These are phyloP conservation scores for Ogataea nonfermentans DNA, from an alignment of 805 yeast species.

Conservation along the genomic window DNA sequence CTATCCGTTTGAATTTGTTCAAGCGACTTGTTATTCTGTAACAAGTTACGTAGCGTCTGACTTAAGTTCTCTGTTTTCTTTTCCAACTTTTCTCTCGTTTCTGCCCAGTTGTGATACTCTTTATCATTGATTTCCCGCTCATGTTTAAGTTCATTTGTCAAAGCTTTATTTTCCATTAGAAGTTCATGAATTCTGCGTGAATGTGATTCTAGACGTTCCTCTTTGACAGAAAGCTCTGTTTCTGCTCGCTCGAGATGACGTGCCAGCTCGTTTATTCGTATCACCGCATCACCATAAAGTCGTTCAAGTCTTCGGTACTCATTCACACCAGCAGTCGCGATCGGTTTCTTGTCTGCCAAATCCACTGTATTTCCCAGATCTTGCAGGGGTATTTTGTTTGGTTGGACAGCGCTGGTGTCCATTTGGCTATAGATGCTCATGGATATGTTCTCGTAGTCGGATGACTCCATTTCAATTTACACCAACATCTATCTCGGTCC, in stretches of 20 bases:
- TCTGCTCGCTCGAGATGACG: conserved; percentile 38
- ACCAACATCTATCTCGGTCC: conserved; percentile 1
- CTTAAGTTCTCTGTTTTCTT: conserved; percentile 25
- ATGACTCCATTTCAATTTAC: conserved; percentile 19
- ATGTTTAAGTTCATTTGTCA: conserved; percentile 24
- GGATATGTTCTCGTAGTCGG: conserved; percentile 22
- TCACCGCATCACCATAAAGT: conserved; percentile 29
- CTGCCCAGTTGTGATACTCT: conserved; percentile 32
- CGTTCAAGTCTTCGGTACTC: conserved; percentile 31
- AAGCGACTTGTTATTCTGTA: conserved; percentile 16
- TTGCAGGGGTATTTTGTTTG: conserved; percentile 17
- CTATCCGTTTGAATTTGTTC: conserved; percentile 13
- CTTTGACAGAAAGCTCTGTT: conserved; percentile 31
- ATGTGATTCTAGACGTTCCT: conserved; percentile 26
- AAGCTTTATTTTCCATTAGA: conserved; percentile 26
- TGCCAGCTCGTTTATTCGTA: conserved; percentile 30
- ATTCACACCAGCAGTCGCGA: not conserved
- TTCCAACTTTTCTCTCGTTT: conserved; percentile 28
- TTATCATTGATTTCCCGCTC: conserved; percentile 33
- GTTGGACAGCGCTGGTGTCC: conserved; percentile 4
- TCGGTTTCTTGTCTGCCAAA: not conserved
- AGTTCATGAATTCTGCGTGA: conserved; percentile 29
- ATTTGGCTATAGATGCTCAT: conserved; percentile 14
- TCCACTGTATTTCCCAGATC: conserved; percentile 20
- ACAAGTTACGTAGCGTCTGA: conserved; percentile 18